Evolutionary conservation across 495 filamentous ascomycete genomes (phyloP).

Genomic region (Astrothelium subdiscretum): DNA sequence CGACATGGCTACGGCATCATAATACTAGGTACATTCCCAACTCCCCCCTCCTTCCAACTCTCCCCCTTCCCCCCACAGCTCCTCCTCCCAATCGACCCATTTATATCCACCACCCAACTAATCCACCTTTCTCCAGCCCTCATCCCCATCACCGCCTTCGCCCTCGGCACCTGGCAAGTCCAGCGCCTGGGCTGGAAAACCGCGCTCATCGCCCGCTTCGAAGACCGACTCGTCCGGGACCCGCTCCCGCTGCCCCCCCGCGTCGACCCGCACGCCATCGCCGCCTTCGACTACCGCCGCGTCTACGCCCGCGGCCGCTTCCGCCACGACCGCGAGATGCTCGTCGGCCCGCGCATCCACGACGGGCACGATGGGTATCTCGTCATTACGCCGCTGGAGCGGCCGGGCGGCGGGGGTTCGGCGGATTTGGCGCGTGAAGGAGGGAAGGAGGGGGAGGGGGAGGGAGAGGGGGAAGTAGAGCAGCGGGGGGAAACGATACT

Average conservation of each 20-base stretch:
- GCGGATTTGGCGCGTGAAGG: background rate
- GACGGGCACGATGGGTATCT: conserved; percentile 85
- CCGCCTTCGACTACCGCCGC: conserved; percentile 85
- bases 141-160: conserved; percentile 85
- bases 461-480: conserved; percentile 52
- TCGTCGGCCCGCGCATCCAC: conserved; percentile 77
- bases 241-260: conserved; percentile 77
- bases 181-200: conserved; percentile 88
- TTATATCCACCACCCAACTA: no score
- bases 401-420: conserved; percentile 36
- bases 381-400: conserved; percentile 82
- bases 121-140: conserved; percentile 41
- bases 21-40: conserved; percentile 47
- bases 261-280: conserved; percentile 65
- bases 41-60: background rate
- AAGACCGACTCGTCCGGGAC: conserved; percentile 76
- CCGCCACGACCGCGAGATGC: conserved; percentile 88
- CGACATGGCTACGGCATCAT: conserved; percentile 75
- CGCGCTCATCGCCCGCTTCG: conserved; percentile 73
- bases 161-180: conserved; percentile 91
- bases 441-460: conserved; percentile 52
- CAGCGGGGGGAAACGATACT: conserved; percentile 57
- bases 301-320: conserved; percentile 64
- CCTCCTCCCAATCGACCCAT: no score
- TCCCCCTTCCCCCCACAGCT: background rate